phyloP scores from a whole-genome alignment of 805 yeast species.

The Sporopachydermia lactativora region DNA sequence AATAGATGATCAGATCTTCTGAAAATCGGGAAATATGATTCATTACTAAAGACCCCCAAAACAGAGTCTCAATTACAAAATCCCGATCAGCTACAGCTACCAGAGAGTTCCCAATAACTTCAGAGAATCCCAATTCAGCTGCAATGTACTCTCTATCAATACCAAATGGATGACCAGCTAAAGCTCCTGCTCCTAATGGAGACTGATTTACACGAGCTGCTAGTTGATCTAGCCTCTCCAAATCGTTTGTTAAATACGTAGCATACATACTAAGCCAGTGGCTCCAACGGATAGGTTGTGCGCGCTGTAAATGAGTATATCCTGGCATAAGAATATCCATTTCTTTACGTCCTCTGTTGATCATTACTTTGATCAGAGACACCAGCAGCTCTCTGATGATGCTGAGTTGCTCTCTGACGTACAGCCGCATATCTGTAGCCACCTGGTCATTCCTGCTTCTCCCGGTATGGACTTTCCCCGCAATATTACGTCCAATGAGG shows the following conservation, averaged over 20 bases:
- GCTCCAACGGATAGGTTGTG: slow-evolving; percentile 99
- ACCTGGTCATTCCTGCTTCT: slow-evolving; percentile 98
- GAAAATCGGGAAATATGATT: slow-evolving; percentile 90
- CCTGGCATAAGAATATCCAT: slow-evolving; percentile 96
- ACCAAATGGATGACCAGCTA: slow-evolving; percentile 99
- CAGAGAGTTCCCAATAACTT: slow-evolving; percentile 88
- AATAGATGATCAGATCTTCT: slow-evolving; percentile 90
- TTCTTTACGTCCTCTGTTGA: slow-evolving; percentile 69
- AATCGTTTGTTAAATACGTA: slow-evolving; percentile 85
- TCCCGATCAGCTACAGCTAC: slow-evolving; percentile 98
- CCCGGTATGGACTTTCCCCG: slow-evolving; percentile 99
- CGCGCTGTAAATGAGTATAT: slow-evolving; percentile 95
- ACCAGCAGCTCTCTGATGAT: slow-evolving; percentile 44
- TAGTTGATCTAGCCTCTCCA: slow-evolving; percentile 70
- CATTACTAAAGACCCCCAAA: slow-evolving; percentile 92
- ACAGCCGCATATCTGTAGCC: slow-evolving; percentile 97
- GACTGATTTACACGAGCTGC: slow-evolving; percentile 71
- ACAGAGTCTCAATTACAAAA: slow-evolving; percentile 88
- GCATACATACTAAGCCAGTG: slow-evolving; percentile 95
- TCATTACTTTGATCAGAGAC: slow-evolving; percentile 50
- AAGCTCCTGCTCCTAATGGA: slow-evolving; percentile 95
- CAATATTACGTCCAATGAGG: slow-evolving; percentile 80
- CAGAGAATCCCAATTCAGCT: slow-evolving; percentile 58
- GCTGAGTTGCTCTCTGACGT: slow-evolving; percentile 62
- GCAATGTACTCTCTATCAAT: slow-evolving; percentile 90